Evolutionary conservation across 345 rosid genomes (phyloP).

Genomic region (Mallotus nudiflorus): DNA sequence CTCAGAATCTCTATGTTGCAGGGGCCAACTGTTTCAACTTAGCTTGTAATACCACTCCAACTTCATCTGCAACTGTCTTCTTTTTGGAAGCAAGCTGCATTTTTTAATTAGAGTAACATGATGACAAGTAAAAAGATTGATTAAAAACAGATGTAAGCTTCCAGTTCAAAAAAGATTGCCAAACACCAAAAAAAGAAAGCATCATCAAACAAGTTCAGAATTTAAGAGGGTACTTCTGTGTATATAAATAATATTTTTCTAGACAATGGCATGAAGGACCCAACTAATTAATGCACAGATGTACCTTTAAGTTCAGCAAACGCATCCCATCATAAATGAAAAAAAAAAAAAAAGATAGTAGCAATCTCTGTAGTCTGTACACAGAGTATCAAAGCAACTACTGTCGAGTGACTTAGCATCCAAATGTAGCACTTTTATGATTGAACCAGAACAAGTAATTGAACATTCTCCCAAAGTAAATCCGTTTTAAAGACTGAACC

Average conservation of each 20-base stretch:
- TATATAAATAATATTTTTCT: background rate
- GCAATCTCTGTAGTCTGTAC: background rate
- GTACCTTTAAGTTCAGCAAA: no score
- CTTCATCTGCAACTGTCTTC: constrained; percentile 88
- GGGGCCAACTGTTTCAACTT: constrained; percentile 61
- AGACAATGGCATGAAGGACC: background rate
- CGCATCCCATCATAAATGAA: background rate
- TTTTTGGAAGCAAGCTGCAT: constrained; percentile 86
- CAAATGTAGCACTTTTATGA: background rate
- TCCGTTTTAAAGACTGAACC: no score
- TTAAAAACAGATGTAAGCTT: background rate
- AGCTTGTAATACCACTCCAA: constrained; percentile 63
- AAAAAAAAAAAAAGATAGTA: background rate
- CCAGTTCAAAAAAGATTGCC: no score
- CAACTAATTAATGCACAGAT: background rate
- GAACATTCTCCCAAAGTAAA: background rate
- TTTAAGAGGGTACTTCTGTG: background rate
- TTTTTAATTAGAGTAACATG: constrained; percentile 12
- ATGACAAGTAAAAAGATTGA: background rate
- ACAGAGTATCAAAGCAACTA: background rate
- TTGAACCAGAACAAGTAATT: background rate
- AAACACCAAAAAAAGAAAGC: background rate
- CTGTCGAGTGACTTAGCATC: background rate
- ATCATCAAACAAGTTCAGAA: background rate
- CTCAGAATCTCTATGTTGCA: constrained; percentile 7